Evolutionary conservation across 1,139 yeast genomes (phyloP).

Genomic region (Geotrichum klebahnii): DNA sequence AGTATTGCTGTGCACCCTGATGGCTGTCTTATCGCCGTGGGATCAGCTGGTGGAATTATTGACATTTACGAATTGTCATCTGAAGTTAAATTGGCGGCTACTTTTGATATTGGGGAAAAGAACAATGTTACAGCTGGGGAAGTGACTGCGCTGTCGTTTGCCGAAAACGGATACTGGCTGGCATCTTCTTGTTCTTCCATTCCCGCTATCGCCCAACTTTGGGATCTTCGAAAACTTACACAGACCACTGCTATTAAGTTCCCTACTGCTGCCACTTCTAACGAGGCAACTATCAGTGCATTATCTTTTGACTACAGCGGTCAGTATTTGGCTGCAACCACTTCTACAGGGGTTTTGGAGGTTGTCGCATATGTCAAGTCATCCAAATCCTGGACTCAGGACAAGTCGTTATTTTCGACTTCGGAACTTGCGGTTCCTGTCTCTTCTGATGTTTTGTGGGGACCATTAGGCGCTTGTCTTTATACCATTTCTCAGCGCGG

Average conservation of each 20-base stretch:
- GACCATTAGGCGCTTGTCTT: slow-evolving; percentile 2
- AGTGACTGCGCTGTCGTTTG: slow-evolving; percentile 49
- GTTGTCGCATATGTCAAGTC: slow-evolving; percentile 27
- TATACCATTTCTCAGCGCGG: background rate
- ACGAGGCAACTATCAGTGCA: slow-evolving; percentile 25
- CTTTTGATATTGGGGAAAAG: slow-evolving; percentile 32
- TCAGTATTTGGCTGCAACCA: slow-evolving; percentile 34
- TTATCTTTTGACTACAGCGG: slow-evolving; percentile 48
- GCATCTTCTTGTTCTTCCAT: slow-evolving; percentile 30
- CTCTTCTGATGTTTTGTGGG: slow-evolving; percentile 28
- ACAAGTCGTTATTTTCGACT: background rate
- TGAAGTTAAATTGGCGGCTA: slow-evolving; percentile 42
- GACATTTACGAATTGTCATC: slow-evolving; percentile 46
- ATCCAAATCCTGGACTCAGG: slow-evolving; percentile 25
- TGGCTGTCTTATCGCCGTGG: slow-evolving; percentile 57
- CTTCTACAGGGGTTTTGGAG: slow-evolving; percentile 24
- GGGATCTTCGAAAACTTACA: slow-evolving; percentile 31
- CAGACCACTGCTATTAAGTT: slow-evolving; percentile 30
- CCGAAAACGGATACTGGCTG: slow-evolving; percentile 70
- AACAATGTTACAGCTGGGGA: slow-evolving; percentile 32
- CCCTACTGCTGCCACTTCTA: slow-evolving; percentile 19
- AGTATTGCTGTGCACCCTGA: slow-evolving; percentile 52
- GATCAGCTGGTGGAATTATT: slow-evolving; percentile 42
- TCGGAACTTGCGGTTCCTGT: slow-evolving; percentile 16
- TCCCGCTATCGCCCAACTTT: slow-evolving; percentile 16